Base-by-base conservation (phyloP, 2,329 filamentous ascomycete species). In the Fusarium multiceps region DNA sequence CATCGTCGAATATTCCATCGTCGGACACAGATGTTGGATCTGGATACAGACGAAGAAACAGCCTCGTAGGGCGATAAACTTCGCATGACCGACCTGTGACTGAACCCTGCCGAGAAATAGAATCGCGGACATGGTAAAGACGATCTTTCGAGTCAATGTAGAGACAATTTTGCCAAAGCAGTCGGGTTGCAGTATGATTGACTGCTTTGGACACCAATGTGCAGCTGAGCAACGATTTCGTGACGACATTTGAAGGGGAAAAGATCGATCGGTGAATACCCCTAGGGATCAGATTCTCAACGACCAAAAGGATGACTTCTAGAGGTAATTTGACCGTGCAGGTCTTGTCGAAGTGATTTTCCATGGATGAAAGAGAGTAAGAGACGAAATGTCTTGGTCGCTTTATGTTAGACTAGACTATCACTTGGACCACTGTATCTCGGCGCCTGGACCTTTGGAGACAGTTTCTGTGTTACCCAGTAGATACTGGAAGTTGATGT, bases 301-400 rank as follows among this genome's bases (percentile, higher is more conserved):
- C 11, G 4, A 74, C 55, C 10, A 63, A 25, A 3, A 74, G 3
- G 2, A 74, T 16, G 9, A 74, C 4, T 18, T 74, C 72, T 3
- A 32, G 6, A 4, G 69, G 65, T 1, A 63, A 42, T 3, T 1
- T 42, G 13, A 16, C 2, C 1, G 1, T 4, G 0, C 1, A 4
- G 11, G 5, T 13, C 6, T 25, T 7, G 9, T 34, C 9, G 11
- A 6, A 12, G 7, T 18, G 13, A 3, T 4, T n/a, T 3, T 43
- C 18, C 53, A 55, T 37, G 10, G 5, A 11, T 21, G 13, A 47
- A 37, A 18, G 25, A 11, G 30, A 49, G 18, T 4, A 6, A n/a
- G 34, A n/a, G 34, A n/a, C 9, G 34, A 11, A 37, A 37, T 37
- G 6, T 37, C 16, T 37, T 37, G 34, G 18, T 37, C 16, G 18